These are phyloP conservation scores for Macrophomina phaseolina DNA, from an alignment of 2,329 filamentous ascomycete genomes.

Conservation along the genomic window DNA sequence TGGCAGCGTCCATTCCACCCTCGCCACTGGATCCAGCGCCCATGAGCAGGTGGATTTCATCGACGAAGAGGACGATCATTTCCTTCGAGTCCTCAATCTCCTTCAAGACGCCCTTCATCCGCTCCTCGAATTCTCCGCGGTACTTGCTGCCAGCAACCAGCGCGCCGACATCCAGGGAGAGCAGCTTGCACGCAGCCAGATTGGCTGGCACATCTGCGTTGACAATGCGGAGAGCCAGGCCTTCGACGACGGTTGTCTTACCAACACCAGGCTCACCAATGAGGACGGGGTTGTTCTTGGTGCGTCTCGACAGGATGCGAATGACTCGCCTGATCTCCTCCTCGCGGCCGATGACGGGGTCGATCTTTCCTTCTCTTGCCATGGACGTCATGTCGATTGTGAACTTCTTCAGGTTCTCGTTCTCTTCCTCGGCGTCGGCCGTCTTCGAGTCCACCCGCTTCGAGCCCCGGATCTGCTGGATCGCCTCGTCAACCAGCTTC, in stretches of 20 bases:
- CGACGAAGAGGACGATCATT: conserved; percentile 96
- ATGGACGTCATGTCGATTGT: conserved; percentile 98
- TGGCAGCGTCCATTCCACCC: conserved; percentile 98
- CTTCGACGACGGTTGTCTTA: conserved; percentile 97
- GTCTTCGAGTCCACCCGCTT: conserved; percentile 95
- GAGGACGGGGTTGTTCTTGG: conserved; percentile 98
- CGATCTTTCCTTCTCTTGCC: conserved; percentile 96
- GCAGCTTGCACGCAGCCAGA: conserved; percentile 87
- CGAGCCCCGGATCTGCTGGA: conserved; percentile 89
- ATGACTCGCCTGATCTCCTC: conserved; percentile 94
- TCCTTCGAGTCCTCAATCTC: conserved; percentile 95
- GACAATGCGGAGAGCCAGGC: conserved; percentile 92
- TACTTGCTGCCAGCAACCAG: conserved; percentile 98
- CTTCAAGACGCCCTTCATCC: conserved; percentile 98
- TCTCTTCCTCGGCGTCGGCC: conserved; percentile 88
- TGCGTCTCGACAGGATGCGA: conserved; percentile 87
- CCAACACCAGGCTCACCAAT: conserved; percentile 98
- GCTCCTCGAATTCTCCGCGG: conserved; percentile 96
- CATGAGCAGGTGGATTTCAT: conserved; percentile 99
- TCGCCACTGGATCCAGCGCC: conserved; percentile 93
- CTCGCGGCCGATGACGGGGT: conserved; percentile 95
- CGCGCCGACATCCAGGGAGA: conserved; percentile 93
- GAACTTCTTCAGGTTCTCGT: conserved; percentile 96
- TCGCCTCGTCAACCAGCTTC: conserved; percentile 88
- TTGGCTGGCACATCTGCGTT: conserved; percentile 97